Percentiles rank a stretch among this genome's conserved stretches.
phyloP scores from a whole-genome alignment of 2,329 filamentous ascomycete genomes.

The Diaporthe humulicola region DNA sequence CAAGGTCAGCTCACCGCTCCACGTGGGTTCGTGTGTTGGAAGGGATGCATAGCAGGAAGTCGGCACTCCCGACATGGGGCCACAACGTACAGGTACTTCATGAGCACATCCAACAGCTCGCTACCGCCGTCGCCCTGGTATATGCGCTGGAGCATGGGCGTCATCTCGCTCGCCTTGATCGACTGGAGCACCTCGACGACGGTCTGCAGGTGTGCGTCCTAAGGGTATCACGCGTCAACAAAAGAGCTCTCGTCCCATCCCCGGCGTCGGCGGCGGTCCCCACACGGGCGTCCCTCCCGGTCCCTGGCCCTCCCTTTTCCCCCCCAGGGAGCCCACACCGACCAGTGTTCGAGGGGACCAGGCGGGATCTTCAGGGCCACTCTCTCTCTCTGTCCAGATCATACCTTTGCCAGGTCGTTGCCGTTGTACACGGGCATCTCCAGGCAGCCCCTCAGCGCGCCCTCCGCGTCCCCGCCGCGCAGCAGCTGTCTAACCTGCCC shows the following conservation, averaged over 20 bases:
- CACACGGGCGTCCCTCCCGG: background rate
- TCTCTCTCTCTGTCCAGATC: slow-evolving; percentile 34
- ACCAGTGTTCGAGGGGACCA: background rate
- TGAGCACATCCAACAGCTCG: slow-evolving; percentile 90
- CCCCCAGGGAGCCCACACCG: background rate
- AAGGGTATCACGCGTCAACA: slow-evolving; percentile 43
- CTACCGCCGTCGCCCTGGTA: slow-evolving; percentile 83
- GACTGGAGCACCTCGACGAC: slow-evolving; percentile 95
- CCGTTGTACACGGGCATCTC: slow-evolving; percentile 86
- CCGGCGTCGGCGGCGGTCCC: slow-evolving; percentile 38
- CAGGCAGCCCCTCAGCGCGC: slow-evolving; percentile 84
- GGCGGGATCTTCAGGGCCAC: background rate
- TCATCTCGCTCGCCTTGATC: slow-evolving; percentile 97
- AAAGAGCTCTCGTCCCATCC: slow-evolving; percentile 26
- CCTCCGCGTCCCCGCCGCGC: slow-evolving; percentile 87
- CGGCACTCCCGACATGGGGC: background rate
- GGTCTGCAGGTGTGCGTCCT: slow-evolving; percentile 89
- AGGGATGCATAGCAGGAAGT: background rate
- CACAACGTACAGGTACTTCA: slow-evolving; percentile 91
- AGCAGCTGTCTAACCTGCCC: slow-evolving; percentile 89
- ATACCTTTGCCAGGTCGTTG: slow-evolving; percentile 69
- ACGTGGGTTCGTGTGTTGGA: background rate
- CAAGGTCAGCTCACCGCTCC: slow-evolving; percentile 30
- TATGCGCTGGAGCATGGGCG: slow-evolving; percentile 84
- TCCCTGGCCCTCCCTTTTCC: background rate